Evolutionary conservation across 371 early-diverging fungal species (phyloP).

Genomic region (Capillidium heterosporum): DNA sequence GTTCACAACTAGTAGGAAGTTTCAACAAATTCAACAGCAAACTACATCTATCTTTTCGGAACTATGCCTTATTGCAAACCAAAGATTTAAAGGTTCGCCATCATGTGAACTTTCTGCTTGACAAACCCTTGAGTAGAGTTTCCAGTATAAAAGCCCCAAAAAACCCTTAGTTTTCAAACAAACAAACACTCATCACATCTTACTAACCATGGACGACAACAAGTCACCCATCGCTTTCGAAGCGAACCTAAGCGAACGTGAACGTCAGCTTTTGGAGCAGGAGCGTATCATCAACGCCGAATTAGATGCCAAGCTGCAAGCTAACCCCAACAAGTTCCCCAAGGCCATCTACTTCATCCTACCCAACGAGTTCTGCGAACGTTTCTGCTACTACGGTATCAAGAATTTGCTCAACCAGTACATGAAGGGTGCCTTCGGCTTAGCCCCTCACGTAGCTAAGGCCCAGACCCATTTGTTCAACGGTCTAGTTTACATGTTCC

Average conservation of each 20-base stretch:
- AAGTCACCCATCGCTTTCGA: too few relatives aligned
- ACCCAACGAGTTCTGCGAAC: constrained; percentile 11
- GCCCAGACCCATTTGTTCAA: constrained; percentile 22
- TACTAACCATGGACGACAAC: too few relatives aligned
- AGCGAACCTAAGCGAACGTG: background rate
- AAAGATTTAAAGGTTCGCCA: too few relatives aligned
- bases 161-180: too few relatives aligned
- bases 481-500: constrained; percentile 35
- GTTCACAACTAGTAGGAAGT: too few relatives aligned
- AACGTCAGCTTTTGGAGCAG: background rate
- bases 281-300: constrained; percentile 5
- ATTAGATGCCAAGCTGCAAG: constrained; percentile 3
- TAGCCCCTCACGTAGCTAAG: constrained; percentile 10
- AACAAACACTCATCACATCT: too few relatives aligned
- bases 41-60: too few relatives aligned
- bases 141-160: too few relatives aligned
- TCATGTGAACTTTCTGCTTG: too few relatives aligned
- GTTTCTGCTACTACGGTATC: constrained; percentile 10
- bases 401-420: constrained; percentile 8
- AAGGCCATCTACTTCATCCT: constrained; percentile 10
- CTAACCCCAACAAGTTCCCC: constrained; percentile 7
- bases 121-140: too few relatives aligned
- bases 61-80: too few relatives aligned
- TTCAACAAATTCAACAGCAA: too few relatives aligned
- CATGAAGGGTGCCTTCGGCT: constrained; percentile 11